Evolutionary conservation across 306 rosid species (phyloP).

Genomic region (Sicyos edulis): DNA sequence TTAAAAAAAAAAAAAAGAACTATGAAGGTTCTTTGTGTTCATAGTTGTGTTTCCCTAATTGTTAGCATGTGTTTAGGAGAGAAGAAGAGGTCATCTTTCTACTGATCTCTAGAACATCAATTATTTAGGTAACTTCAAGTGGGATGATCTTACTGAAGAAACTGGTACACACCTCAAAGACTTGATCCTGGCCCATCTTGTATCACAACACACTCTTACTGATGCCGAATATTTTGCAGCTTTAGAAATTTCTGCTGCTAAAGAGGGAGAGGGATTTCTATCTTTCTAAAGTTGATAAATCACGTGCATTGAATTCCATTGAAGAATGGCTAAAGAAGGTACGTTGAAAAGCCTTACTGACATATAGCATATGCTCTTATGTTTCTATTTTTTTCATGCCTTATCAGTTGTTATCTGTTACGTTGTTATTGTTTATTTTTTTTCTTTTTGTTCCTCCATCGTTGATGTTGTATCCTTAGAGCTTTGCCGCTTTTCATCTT

Average conservation of each 20-base stretch:
- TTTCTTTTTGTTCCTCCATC: too few species aligned
- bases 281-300: constrained; percentile 55
- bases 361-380: too few species aligned
- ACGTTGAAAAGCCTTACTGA: neutral
- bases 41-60: constrained; percentile 15
- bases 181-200: constrained; percentile 16
- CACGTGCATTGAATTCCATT: constrained; percentile 65
- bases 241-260: constrained; percentile 73
- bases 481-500: too few species aligned
- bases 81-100: constrained; percentile 71
- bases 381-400: too few species aligned
- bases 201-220: constrained; percentile 14
- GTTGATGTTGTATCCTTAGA: too few species aligned
- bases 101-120: constrained; percentile 93
- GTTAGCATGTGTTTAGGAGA: constrained; percentile 50
- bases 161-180: constrained; percentile 42
- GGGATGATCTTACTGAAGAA: constrained; percentile 90
- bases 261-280: constrained; percentile 79
- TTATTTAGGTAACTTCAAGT: constrained; percentile 87
- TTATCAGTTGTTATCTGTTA: too few species aligned
- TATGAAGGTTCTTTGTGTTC: constrained; percentile 6
- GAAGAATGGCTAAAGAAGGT: constrained; percentile 81
- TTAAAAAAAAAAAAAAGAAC: too few species aligned
- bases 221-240: constrained; percentile 37
- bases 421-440: too few species aligned